Conservation (phyloP, 2,329 filamentous ascomycete genomes). For the Sphaerostilbella broomeana region DNA sequence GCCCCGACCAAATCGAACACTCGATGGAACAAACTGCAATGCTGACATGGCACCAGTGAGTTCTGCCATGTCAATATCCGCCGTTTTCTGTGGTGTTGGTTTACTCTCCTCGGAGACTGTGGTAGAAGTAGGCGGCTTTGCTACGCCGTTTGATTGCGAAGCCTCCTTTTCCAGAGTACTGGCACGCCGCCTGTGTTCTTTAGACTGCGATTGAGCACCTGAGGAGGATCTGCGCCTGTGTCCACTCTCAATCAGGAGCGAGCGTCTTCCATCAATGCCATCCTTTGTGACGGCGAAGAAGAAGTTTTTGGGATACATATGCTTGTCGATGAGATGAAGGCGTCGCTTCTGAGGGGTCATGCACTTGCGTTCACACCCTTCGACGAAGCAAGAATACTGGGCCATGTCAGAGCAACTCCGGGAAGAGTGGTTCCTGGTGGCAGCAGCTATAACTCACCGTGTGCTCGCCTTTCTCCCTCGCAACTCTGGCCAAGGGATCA, state of each 20-base stretch:
- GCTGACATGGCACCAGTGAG: constrained; percentile 63
- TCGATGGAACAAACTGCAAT: constrained; percentile 63
- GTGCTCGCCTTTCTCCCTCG: constrained; percentile 74
- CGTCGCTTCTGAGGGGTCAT: constrained; percentile 75
- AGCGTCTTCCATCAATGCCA: constrained; percentile 79
- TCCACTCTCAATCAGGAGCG: constrained; percentile 61
- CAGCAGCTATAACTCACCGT: constrained; percentile 52
- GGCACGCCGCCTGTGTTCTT: constrained; percentile 26
- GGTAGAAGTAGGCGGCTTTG: constrained; percentile 13
- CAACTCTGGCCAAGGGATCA: constrained; percentile 68
- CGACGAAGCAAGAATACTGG: constrained; percentile 83
- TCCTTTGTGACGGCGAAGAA: constrained; percentile 82
- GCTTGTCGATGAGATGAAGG: constrained; percentile 89
- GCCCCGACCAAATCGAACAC: constrained; percentile 57
- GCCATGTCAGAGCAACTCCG: constrained; percentile 14
- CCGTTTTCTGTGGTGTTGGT: constrained; percentile 16
- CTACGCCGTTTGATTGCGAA: constrained; percentile 11
- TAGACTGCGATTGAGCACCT: constrained; percentile 27
- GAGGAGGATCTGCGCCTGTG: constrained; percentile 45
- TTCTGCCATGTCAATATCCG: constrained; percentile 53
- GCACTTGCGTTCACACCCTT: constrained; percentile 80
- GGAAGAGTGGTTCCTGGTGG: neutral
- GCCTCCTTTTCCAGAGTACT: constrained; percentile 26
- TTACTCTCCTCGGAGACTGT: constrained; percentile 9
- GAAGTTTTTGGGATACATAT: constrained; percentile 82